Evolutionary conservation across 129 eudicot genomes (phyloP).

Genomic region (Artemisia tridentata): DNA sequence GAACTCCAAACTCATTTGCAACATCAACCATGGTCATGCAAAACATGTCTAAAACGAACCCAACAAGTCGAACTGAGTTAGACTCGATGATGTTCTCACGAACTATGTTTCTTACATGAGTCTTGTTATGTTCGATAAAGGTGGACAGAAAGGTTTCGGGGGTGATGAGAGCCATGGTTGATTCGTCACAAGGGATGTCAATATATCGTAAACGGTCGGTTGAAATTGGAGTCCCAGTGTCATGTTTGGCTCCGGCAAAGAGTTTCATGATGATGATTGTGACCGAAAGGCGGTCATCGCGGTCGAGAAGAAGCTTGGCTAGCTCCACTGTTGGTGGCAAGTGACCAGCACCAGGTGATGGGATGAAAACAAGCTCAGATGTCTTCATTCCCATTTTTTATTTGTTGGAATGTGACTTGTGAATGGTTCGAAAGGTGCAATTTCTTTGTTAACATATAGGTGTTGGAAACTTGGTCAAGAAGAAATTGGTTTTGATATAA

Average conservation of each 20-base stretch:
- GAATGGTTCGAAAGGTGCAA: background rate
- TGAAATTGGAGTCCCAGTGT: background rate
- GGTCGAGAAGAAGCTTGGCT: constrained; percentile 25
- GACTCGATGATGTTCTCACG: background rate
- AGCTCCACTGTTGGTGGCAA: constrained; percentile 26
- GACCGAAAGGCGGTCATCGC: constrained; percentile 27
- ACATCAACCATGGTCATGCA: constrained; percentile 26
- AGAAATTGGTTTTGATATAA: background rate
- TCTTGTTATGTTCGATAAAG: constrained; percentile 16
- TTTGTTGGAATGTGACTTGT: no score
- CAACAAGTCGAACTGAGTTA: constrained; percentile 16
- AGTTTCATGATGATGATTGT: constrained; percentile 29
- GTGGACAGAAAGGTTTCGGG: constrained; percentile 6
- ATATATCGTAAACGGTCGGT: constrained; percentile 18
- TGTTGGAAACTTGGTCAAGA: background rate
- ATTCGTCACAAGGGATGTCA: constrained; percentile 26
- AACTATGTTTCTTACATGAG: constrained; percentile 13
- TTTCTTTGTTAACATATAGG: background rate
- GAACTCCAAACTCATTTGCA: constrained; percentile 25
- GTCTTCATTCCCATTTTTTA: background rate
- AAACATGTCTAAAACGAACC: constrained; percentile 30
- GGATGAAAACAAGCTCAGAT: constrained; percentile 28
- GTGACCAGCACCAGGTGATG: constrained; percentile 31
- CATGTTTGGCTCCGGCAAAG: background rate
- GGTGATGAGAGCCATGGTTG: constrained; percentile 16